Percentiles rank a stretch among this genome's conserved stretches.
phyloP scores from a whole-genome alignment of 2,329 filamentous ascomycete species.

The Colletotrichum shisoi region DNA sequence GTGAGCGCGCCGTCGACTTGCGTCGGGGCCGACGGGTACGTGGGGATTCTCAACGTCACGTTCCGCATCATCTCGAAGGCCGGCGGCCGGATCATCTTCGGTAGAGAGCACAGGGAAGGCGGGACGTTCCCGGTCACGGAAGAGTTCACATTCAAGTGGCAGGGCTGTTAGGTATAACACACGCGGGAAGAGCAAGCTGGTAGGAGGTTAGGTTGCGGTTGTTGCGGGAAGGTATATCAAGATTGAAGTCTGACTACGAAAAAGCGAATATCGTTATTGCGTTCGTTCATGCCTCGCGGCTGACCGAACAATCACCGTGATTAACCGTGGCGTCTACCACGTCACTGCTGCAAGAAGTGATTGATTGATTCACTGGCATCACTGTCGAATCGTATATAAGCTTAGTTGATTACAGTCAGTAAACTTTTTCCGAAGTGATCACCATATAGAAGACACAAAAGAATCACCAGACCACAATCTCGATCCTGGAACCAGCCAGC shows the following conservation, averaged over 20 bases:
- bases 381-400: not conserved
- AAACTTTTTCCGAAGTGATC: not conserved
- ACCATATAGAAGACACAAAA: not conserved
- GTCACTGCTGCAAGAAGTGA: not conserved
- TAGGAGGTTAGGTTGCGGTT: not conserved
- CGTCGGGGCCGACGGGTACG: slow-evolving; percentile 27
- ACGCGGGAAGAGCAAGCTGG: not conserved
- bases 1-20: slow-evolving; percentile 35
- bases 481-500: too few relatives aligned
- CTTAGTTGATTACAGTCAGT: not conserved
- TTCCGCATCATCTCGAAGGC: slow-evolving; percentile 38
- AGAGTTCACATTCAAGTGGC: slow-evolving; percentile 29
- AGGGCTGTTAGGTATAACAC: slow-evolving; percentile 15
- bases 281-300: not conserved
- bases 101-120: slow-evolving; percentile 22
- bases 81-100: slow-evolving; percentile 30
- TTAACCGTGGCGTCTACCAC: not conserved
- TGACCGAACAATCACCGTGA: not conserved
- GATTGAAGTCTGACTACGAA: not conserved
- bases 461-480: not conserved
- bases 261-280: too few relatives aligned
- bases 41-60: slow-evolving; percentile 40
- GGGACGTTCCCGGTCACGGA: slow-evolving; percentile 31
- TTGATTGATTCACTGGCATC: not conserved
- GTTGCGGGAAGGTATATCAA: not conserved